Evolutionary conservation across 805 yeast genomes (phyloP), one percentile per base, ranked within the genome.

Genomic region (Wickerhamiella siamensis): DNA sequence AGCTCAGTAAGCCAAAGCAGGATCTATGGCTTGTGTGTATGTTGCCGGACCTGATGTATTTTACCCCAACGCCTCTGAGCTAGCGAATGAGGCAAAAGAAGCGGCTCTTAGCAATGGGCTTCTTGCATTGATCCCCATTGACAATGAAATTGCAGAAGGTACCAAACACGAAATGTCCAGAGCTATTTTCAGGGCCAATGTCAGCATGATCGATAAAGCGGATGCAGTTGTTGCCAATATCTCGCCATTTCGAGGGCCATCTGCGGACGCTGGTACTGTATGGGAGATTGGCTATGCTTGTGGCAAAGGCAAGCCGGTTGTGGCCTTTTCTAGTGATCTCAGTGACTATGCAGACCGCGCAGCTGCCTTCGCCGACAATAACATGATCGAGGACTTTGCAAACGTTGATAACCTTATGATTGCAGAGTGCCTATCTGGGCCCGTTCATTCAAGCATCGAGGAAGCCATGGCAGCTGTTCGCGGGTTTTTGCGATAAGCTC

Each of bases 11-110:
- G n/a, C n/a, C n/a, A 32, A 32, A 12, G 29, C 29, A 8, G 12
- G 10, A 8, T 24, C 35, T 14, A 34, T 34, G 37, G 15, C 37
- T 12, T 24, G 10, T 24, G 27, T 34, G 15, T 44, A 44, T 27
- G 35, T 44, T 12, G 47, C 47, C 15, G 47, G 47, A 5, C 47
- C 47, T 2, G 47, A 44, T 17, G 44, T 44, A 34, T 44, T 44
- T 18, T 44, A 37, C 37, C 34, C 39, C 1, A 35, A 44, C 20
- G 40, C 42, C 5, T 12, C 21, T 5, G 38, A 40, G 31, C 26
- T 37, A n/a, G 44, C 47, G 8, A 34, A 34, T 6, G 9, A 18
- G 5, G 44, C 44, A 4, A 36, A 36, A 12, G 24, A 19, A 4
- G 35, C 31, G 9, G 42, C 43, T n/a, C 8, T 6, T 3, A 27